Conservation (phyloP, 768 basidiomycete species). For the Kwoniella pini region DNA sequence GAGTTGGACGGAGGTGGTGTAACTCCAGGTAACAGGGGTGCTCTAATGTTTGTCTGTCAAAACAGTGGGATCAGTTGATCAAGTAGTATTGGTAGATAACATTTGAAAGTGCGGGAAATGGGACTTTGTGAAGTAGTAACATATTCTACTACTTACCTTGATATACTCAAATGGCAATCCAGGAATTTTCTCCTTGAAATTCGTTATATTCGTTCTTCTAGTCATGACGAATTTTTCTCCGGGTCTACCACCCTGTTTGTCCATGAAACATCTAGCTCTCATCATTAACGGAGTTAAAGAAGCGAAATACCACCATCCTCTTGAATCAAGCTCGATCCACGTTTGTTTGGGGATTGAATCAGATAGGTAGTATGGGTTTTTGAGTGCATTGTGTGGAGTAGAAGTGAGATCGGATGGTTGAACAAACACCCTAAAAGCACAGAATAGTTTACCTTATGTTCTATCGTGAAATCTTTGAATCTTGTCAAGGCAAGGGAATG, state of each 20-base stretch:
- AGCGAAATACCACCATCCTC: slow-evolving; percentile 19
- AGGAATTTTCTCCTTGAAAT: slow-evolving; percentile 10
- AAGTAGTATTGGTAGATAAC: not conserved
- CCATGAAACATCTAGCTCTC: slow-evolving; percentile 15
- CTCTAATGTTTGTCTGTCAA: slow-evolving; percentile 10
- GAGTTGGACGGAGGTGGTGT: slow-evolving; percentile 1
- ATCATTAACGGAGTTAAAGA: slow-evolving; percentile 8
- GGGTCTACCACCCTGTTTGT: slow-evolving; percentile 16
- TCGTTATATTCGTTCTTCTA: slow-evolving; percentile 8
- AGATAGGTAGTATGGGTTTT: slow-evolving; percentile 15
- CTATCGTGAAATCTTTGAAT: too few relatives aligned
- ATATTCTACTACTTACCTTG: slow-evolving; percentile 11
- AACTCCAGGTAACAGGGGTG: slow-evolving; percentile 5
- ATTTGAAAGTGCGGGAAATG: not conserved
- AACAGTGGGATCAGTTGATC: not conserved
- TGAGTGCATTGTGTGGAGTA: slow-evolving; percentile 10
- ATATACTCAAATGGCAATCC: slow-evolving; percentile 11
- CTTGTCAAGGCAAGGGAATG: too few relatives aligned
- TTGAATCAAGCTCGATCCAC: slow-evolving; percentile 11
- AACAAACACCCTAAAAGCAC: slow-evolving; percentile 11
- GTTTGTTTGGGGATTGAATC: not conserved
- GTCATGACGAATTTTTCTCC: slow-evolving; percentile 20
- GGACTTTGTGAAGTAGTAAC: too few relatives aligned
- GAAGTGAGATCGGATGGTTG: slow-evolving; percentile 7
- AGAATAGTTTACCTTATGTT: not conserved